Evolutionary conservation across 768 basidiomycete genomes (phyloP), one percentile per base, ranked within the genome.

Genomic region (Macrolepiota albuminosa): DNA sequence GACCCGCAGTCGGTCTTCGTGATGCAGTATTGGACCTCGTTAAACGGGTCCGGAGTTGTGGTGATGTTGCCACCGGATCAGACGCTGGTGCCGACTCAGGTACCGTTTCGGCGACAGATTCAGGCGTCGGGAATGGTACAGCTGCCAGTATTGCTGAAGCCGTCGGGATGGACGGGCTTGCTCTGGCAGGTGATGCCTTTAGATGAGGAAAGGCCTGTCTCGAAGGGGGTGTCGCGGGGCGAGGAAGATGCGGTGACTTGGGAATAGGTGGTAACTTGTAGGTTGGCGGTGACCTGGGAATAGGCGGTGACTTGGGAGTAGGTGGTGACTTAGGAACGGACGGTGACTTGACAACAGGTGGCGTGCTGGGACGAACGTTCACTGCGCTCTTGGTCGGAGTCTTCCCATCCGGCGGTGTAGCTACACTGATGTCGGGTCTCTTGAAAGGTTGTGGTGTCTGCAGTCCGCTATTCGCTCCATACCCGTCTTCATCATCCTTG

Each of bases 401-500:
- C 24, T 5, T 53, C n/a, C 52, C 52, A 26, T 53, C 52, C 16
- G 37, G 37, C 26, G 52, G 37, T 26, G 37, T 60, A 13, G 60
- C 56, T 7, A 60, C 50, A 56, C 47, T 63, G 18, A 61, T 58
- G 14, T 53, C 39, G 36, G 61, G 49, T 14, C 55, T 48, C 55
- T 46, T 60, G 42, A 60, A 57, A 2, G 58, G 49, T 36, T 60
- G 61, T 14, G 66, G 63, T 31, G 65, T 66, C 60, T 46, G 21
- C 42, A 43, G 55, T 11, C 57, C 45, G 13, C 26, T 52, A 43
- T 46, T 54, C 21, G n/a, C n/a, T 34, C 33, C 60, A 33, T 39
- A 34, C 39, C 57, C 54, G 26, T 58, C 57, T 40, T 34, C 54
- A 26, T 53, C 54, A 39, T 53, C 54, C 14, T 34, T 9, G 7